These are phyloP conservation scores for Oryza longistaminata DNA, from an alignment of 176 grass and related monocot species.

Conservation along the genomic window DNA sequence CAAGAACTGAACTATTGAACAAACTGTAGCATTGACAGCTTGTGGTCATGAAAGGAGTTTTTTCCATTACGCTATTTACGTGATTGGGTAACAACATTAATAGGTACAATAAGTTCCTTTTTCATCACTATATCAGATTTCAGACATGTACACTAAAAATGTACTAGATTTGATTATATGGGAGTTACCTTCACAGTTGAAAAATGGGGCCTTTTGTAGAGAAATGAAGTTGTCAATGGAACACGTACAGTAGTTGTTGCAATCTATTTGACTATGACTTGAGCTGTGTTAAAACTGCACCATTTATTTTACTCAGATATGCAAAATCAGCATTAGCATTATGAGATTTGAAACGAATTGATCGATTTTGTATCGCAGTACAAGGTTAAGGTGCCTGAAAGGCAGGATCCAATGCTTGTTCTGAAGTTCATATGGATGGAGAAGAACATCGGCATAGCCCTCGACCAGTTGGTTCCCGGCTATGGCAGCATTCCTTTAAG, in stretches of 20 bases:
- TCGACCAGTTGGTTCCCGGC: conserved; percentile 66
- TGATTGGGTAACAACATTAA: not conserved
- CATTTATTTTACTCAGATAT: not conserved
- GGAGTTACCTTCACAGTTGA: not conserved
- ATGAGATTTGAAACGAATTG: not conserved
- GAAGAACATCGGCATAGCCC: conserved; percentile 77
- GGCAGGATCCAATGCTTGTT: conserved; percentile 57
- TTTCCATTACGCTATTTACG: not conserved
- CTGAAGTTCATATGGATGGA: conserved; percentile 94
- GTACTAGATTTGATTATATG: not conserved
- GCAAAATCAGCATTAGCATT: not conserved
- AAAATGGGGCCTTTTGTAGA: not conserved
- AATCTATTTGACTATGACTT: not conserved
- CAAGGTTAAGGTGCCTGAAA: conserved; percentile 57
- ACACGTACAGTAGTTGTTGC: not conserved
- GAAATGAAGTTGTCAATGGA: not conserved
- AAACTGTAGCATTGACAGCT: not conserved
- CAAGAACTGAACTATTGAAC: not conserved
- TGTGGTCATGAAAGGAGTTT: not conserved
- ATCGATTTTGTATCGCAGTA: conserved; percentile 39
- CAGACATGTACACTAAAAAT: not conserved
- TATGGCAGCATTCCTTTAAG: conserved; percentile 72
- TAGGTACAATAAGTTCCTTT: not conserved
- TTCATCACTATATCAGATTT: not conserved
- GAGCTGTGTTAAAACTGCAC: not conserved